phyloP scores from a whole-genome alignment of 2,329 filamentous ascomycete genomes.

The Dactylonectria estremocensis region DNA sequence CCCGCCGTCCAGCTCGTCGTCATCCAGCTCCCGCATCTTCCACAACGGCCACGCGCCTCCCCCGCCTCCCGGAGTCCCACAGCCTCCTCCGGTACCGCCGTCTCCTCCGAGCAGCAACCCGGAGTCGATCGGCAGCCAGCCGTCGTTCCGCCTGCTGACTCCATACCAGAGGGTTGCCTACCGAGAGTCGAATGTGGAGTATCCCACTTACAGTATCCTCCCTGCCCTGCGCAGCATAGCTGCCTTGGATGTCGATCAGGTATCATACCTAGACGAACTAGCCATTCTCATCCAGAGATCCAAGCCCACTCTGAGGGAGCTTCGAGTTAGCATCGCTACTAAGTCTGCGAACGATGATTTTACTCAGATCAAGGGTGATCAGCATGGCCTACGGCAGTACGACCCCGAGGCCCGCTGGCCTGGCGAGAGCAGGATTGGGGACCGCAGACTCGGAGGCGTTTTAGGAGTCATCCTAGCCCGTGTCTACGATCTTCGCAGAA shows the following conservation, averaged over 20 bases:
- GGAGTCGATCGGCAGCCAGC: conserved; percentile 24
- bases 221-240: conserved; percentile 31
- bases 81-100: conserved; percentile 16
- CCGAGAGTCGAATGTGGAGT: conserved; percentile 22
- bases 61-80: conserved; percentile 10
- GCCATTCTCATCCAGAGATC: conserved; percentile 32
- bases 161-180: conserved; percentile 25
- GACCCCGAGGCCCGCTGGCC: conserved; percentile 34
- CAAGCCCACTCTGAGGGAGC: conserved; percentile 24
- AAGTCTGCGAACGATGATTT: conserved; percentile 26
- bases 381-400: conserved; percentile 24
- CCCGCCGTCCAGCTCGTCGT: conserved; percentile 20
- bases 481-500: conserved; percentile 32
- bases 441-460: conserved; percentile 30
- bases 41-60: conserved; percentile 29
- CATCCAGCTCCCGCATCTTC: conserved; percentile 31
- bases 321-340: conserved; percentile 30
- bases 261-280: conserved; percentile 34
- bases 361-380: conserved; percentile 27
- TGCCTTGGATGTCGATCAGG: conserved; percentile 29
- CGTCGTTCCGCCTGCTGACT: conserved; percentile 14
- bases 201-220: conserved; percentile 34
- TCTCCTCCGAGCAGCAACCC: conserved; percentile 32
- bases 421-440: conserved; percentile 30
- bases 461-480: conserved; percentile 34